Percentiles rank a stretch among this genome's conserved stretches.
Evolutionary conservation across 2,329 filamentous ascomycete genomes (phyloP).

Genomic region (Xylaria hypoxylon): DNA sequence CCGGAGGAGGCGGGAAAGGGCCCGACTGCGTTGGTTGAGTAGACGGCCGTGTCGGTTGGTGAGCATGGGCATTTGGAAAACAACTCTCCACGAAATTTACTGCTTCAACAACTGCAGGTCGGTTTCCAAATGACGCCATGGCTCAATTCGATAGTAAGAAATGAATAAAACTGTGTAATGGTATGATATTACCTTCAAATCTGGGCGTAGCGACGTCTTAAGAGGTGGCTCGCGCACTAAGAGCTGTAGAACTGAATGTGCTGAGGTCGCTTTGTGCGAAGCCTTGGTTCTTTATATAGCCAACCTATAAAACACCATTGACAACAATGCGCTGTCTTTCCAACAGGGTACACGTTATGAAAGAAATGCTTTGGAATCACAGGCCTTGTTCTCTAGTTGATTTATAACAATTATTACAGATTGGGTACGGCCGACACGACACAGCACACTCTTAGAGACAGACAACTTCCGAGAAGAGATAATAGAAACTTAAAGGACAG

Average conservation of each 20-base stretch:
- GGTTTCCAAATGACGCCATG: constrained; percentile 12
- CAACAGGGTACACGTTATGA: neutral
- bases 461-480: neutral
- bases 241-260: neutral
- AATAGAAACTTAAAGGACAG: neutral
- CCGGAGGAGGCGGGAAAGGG: constrained; percentile 16
- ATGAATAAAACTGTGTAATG: no score
- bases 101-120: neutral
- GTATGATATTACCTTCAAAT: neutral
- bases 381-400: neutral
- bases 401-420: neutral
- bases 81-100: constrained; percentile 16
- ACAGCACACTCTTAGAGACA: neutral
- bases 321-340: constrained; percentile 1
- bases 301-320: neutral
- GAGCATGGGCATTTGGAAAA: constrained; percentile 7
- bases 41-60: no score
- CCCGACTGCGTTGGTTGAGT: no score
- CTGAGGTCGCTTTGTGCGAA: neutral
- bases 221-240: neutral
- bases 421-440: neutral
- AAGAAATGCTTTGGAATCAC: neutral
- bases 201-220: neutral
- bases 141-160: neutral
- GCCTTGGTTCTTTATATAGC: neutral